Evolutionary conservation across 2,329 filamentous ascomycete species (phyloP), one percentile per base, ranked within the genome.

Genomic region (Metarhizium album): DNA sequence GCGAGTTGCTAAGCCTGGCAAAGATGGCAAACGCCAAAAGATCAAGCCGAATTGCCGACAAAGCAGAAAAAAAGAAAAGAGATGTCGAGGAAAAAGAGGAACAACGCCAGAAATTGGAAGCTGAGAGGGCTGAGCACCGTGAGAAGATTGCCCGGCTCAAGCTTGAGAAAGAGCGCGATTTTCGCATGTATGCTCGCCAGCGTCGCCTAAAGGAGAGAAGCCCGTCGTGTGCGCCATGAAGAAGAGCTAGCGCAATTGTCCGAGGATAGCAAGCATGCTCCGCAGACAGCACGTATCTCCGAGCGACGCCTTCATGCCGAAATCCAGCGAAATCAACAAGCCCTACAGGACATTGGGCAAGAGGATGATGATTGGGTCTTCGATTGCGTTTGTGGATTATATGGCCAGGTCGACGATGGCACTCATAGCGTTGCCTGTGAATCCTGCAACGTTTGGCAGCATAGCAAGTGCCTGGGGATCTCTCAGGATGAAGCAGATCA

Each of bases 361-460:
- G 87, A 94, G 57, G 87, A 93, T 46, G 87, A 89, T 13, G 82
- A 90, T 48, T 97, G 93, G 93, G 79, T 89, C 38, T 98, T 98
- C 59, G 93, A 98, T 64, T 98, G 93, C 64, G 78, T 87, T 24
- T 98, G 93, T 65, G 91, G 91, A 24, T 78, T 90, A 22, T 84
- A 95, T 65, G 93, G 93, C 22, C 85, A 94, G 59, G 87, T 96
- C 53, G 93, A 98, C 60, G 93, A 97, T 64, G 93, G 93, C 35
- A 85, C 88, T 7, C 90, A 95, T 64, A 95, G 90, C 64, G 83
- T 98, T 56, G 87, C 90, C 27, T 98, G 93, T 68, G 93, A 98
- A 63, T 83, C 77, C 58, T 98, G 93, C 73, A 94, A 85, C 63
- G 84, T 95, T 46, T 98, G 93, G 93, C 91, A 97, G 65, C 93